phyloP scores from a whole-genome alignment of 768 basidiomycete species.

The Tephrocybe sp. region DNA sequence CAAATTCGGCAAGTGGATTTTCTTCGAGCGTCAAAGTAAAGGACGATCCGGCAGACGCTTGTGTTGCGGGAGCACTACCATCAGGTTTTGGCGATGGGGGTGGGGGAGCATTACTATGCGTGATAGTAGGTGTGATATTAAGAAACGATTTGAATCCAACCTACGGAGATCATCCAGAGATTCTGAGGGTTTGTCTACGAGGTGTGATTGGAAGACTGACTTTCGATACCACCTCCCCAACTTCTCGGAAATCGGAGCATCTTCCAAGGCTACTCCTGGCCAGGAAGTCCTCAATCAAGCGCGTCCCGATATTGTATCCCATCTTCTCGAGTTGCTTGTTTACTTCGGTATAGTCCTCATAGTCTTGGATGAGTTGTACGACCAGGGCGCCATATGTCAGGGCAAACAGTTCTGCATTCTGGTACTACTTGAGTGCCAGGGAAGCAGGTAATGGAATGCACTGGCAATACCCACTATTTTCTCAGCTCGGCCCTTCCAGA shows the following conservation, averaged over 20 bases:
- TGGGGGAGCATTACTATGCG: conserved; percentile 59
- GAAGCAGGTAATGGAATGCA: conserved; percentile 1
- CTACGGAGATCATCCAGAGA: conserved; percentile 36
- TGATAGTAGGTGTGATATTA: conserved; percentile 83
- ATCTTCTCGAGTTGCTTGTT: conserved; percentile 98
- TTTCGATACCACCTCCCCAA: conserved; percentile 94
- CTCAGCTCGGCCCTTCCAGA: conserved; percentile 93
- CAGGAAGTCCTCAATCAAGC: conserved; percentile 95
- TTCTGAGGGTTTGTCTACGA: not conserved
- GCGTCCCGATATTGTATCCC: conserved; percentile 97
- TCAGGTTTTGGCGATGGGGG: conserved; percentile 49
- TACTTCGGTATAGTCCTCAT: conserved; percentile 94
- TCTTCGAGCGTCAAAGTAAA: conserved; percentile 91
- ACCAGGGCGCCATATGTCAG: conserved; percentile 97
- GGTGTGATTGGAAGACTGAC: conserved; percentile 37
- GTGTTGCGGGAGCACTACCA: conserved; percentile 39
- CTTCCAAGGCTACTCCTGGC: conserved; percentile 89
- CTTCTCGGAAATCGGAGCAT: conserved; percentile 90
- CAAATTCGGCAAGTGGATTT: conserved; percentile 95
- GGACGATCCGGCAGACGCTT: conserved; percentile 47
- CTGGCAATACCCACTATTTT: conserved; percentile 72
- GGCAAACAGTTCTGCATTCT: conserved; percentile 98
- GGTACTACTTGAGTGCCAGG: conserved; percentile 20
- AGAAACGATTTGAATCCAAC: conserved; percentile 98
- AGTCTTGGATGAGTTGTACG: conserved; percentile 97